Evolutionary conservation across 768 basidiomycete genomes (phyloP).

Genomic region (Russula abietina): DNA sequence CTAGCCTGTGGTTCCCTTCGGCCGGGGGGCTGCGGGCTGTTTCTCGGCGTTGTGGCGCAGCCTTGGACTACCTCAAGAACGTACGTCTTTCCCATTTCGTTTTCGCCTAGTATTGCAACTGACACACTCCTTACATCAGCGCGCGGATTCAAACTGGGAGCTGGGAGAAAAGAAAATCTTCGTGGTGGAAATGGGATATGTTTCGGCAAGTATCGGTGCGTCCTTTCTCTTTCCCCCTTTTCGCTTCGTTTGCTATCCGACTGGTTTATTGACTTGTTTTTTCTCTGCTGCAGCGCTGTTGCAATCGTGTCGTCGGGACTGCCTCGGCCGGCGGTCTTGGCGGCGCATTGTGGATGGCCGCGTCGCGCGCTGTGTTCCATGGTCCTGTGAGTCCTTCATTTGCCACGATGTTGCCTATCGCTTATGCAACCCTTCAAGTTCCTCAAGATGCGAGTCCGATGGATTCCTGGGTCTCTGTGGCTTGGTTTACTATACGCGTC

Average conservation of each 20-base stretch:
- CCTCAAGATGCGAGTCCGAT: constrained; percentile 8
- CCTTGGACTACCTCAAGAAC: background rate
- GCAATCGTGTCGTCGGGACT: background rate
- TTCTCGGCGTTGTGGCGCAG: background rate
- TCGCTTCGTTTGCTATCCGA: background rate
- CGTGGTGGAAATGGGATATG: background rate
- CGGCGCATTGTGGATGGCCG: constrained; percentile 6
- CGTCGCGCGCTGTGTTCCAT: background rate
- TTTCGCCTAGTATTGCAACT: background rate
- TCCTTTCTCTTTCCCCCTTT: background rate
- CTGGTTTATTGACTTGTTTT: background rate
- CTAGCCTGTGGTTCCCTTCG: background rate
- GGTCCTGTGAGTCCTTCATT: constrained; percentile 1
- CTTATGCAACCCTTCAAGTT: background rate
- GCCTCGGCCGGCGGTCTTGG: constrained; percentile 13
- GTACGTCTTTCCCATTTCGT: background rate
- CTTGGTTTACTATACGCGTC: background rate
- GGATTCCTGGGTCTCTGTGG: background rate
- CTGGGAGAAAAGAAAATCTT: constrained; percentile 11
- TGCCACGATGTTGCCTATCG: background rate
- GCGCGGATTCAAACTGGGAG: background rate
- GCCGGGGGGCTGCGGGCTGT: background rate
- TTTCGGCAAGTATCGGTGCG: constrained; percentile 16
- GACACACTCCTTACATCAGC: background rate
- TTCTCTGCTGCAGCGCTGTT: constrained; percentile 1